Evolutionary conservation across 805 yeast species (phyloP), one percentile per base, ranked within the genome.

Genomic region (Grigorovia humatica): DNA sequence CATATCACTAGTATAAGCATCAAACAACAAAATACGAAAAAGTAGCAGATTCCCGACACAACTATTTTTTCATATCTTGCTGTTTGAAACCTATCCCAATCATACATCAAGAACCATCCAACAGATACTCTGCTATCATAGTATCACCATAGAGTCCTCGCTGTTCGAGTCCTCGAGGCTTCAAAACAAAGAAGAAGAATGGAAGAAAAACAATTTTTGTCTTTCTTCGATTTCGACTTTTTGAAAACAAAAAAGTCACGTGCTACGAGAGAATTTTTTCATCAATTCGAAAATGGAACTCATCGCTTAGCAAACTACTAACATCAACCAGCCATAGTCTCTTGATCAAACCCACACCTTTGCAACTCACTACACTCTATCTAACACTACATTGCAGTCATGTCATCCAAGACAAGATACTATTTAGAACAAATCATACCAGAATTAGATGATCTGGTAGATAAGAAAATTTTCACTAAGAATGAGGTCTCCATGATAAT

Each of bases 371-470:
- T n/a, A n/a, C n/a, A 23, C 27, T 23, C 6, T 23, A 6, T 20
- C 17, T 17, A 48, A 13, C 11, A 48, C 23, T n/a, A 32, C 43
- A 48, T 42, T n/a, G 18, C 30, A 42, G 30, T 42, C 42, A n/a
- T 77, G 81, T 70, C 80, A n/a, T 75, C 80, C 18, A 77, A 78
- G 55, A 74, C 78, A 5, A 71, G 84, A 59, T 79, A 74, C 61
- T 77, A 75, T 54, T 62, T 81, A 60, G 85, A 81, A 60, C 81
- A 79, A 72, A 79, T 89, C 5, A 89, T 90, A 62, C 96, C 96
- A 0, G 99, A 93, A 68, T 75, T 93, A 51, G 91, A 90, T 61
- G 99, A 91, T 61, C 77, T 93, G 38, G 81, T 83, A 53, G 79
- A 79, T 52, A 84, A 87, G 61, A 89, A 89, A 2, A 74, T 93